Base-by-base conservation (phyloP, 2,329 filamentous ascomycete genomes). In the Aspergillus felis region DNA sequence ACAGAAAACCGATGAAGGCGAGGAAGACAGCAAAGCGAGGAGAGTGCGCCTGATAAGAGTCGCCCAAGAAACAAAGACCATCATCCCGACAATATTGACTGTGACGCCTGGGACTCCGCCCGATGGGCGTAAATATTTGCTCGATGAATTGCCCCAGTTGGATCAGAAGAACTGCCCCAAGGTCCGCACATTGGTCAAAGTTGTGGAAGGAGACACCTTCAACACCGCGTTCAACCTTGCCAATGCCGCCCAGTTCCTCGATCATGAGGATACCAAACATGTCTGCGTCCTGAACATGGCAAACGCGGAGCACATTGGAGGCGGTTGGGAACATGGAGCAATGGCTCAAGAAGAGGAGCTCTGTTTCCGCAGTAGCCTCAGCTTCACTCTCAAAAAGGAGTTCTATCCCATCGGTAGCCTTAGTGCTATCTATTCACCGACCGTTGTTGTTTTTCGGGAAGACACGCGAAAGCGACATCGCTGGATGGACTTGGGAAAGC, bases 271-370 rank as follows among this genome's bases (percentile, higher is more conserved):
- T 64, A 62, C 62, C 9, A 66, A 68, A 55, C 75, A 76, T 7
- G 79, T 87, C n/a, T 82, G 80, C 32, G 79, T 89, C 25, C 75
- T 90, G 57, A 90, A 89, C 65, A 84, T 89, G 74, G 87, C 87
- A 17, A 88, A 84, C 52, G 78, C 82, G 50, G 64, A 70, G 3
- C 70, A 66, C 14, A 79, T 83, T 0, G 87, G 87, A n/a, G 87
- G 87, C 22, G 86, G 85, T 20, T 90, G 86, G 81, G 68, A 80
- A 4, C 79, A 78, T 41, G 87, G 87, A 38, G 78, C 84, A 55
- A 71, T 82, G 29, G 87, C 87, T 0, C 87, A 90, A 70, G 87
- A 90, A 73, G 87, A 90, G 74, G 81, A 83, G 2, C 78, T 90
- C 6, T 90, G 86, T 73, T 87, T 85, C 67, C 82, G 87, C 47